phyloP scores from a whole-genome alignment of 257 asterid species.

The Capsicum rhomboideum region DNA sequence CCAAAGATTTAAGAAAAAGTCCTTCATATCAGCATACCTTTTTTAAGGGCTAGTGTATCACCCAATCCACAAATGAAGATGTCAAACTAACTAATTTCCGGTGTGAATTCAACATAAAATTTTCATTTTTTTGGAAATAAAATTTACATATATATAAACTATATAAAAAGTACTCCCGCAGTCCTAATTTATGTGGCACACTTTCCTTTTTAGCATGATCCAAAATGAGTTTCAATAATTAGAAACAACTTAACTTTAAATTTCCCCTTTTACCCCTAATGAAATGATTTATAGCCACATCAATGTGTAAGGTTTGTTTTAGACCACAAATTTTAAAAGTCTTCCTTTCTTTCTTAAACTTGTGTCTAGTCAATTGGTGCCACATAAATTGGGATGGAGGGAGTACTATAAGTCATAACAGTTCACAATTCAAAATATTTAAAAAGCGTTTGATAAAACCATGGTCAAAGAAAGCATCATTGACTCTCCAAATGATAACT shows the following conservation, averaged over 20 bases:
- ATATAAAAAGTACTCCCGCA: not conserved
- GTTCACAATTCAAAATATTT: not conserved
- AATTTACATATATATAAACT: not conserved
- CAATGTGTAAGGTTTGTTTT: too few species aligned
- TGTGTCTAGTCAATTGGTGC: too few species aligned
- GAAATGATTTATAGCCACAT: too few species aligned
- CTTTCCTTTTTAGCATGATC: too few species aligned
- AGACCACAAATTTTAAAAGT: too few species aligned
- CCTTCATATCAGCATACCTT: not conserved
- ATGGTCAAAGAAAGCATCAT: not conserved
- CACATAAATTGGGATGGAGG: too few species aligned
- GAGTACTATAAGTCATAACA: not conserved
- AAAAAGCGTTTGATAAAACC: not conserved
- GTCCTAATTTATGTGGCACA: too few species aligned
- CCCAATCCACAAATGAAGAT: not conserved
- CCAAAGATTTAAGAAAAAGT: slow-evolving; percentile 31
- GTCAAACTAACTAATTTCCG: not conserved
- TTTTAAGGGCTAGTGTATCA: not conserved
- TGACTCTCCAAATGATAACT: not conserved
- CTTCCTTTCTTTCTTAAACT: too few species aligned
- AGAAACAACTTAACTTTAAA: too few species aligned
- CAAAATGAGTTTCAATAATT: too few species aligned
- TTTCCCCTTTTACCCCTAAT: too few species aligned
- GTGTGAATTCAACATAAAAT: not conserved
- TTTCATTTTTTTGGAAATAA: not conserved